These are phyloP conservation scores for Acanthamoeba culbertsoni DNA, from an alignment of 208 protist species.

Conservation along the genomic window DNA sequence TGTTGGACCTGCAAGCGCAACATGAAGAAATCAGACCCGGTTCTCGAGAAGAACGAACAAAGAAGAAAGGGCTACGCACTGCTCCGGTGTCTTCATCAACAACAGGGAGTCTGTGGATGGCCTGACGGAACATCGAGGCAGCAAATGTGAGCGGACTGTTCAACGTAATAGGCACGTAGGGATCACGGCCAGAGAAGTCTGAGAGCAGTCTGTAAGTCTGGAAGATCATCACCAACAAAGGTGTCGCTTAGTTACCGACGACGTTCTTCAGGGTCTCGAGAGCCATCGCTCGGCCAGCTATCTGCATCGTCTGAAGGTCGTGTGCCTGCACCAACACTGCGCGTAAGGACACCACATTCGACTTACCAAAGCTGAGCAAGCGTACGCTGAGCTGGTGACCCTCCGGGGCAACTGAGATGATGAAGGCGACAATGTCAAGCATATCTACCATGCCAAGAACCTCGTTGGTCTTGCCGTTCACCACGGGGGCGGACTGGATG, in stretches of 20 bases:
- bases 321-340: not conserved
- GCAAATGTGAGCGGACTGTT: slow-evolving; percentile 20
- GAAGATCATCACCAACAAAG: not conserved
- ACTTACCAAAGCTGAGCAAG: not conserved
- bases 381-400: not conserved
- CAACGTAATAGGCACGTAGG: slow-evolving; percentile 18
- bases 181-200: slow-evolving; percentile 48
- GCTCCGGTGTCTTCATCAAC: not conserved
- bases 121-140: not conserved
- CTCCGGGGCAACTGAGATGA: slow-evolving; percentile 1
- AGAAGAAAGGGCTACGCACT: not conserved
- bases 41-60: not conserved
- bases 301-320: slow-evolving; percentile 46
- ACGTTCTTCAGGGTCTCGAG: slow-evolving; percentile 52
- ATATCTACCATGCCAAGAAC: slow-evolving; percentile 56
- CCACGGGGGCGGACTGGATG: slow-evolving; percentile 48
- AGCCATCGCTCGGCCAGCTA: slow-evolving; percentile 47
- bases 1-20: not conserved
- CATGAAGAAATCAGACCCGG: not conserved
- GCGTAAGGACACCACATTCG: not conserved
- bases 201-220: not conserved
- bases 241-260: not conserved
- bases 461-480: slow-evolving; percentile 51
- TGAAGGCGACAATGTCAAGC: slow-evolving; percentile 49
- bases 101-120: slow-evolving; percentile 46